These are phyloP conservation scores for Fusarium lateritium DNA, from an alignment of 2,329 filamentous ascomycete genomes.

Conservation along the genomic window DNA sequence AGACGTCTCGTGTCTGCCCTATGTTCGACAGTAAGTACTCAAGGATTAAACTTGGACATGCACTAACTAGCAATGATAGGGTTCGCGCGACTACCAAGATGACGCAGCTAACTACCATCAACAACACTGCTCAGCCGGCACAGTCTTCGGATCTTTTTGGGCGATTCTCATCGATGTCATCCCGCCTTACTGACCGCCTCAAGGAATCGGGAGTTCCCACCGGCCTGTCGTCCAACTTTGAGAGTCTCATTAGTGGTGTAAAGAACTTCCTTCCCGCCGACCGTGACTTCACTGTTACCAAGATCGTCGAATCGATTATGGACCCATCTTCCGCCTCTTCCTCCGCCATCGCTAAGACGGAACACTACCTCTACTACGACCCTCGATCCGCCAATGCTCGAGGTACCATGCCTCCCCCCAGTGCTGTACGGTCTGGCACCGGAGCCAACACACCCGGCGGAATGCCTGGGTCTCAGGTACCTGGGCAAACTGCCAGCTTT, in stretches of 20 bases:
- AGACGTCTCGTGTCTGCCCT: slow-evolving; percentile 83
- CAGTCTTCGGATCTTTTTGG: slow-evolving; percentile 86
- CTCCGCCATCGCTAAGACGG: slow-evolving; percentile 94
- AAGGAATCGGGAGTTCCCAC: slow-evolving; percentile 88
- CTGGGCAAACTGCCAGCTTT: slow-evolving; percentile 85
- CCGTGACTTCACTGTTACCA: slow-evolving; percentile 95
- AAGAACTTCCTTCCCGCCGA: slow-evolving; percentile 99
- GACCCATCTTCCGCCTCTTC: slow-evolving; percentile 91
- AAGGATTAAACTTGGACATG: background rate
- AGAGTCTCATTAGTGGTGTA: slow-evolving; percentile 93
- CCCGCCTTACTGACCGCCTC: slow-evolving; percentile 91
- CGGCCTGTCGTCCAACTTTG: slow-evolving; percentile 82
- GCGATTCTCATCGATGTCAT: slow-evolving; percentile 92
- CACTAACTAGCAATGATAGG: slow-evolving; percentile 59
- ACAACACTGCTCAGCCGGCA: slow-evolving; percentile 75
- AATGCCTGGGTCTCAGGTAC: slow-evolving; percentile 64
- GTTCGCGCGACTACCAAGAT: slow-evolving; percentile 96
- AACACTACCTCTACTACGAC: slow-evolving; percentile 97
- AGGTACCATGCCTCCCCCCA: slow-evolving; percentile 89
- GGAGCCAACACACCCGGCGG: slow-evolving; percentile 62
- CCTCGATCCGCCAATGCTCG: slow-evolving; percentile 93
- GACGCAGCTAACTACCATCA: slow-evolving; percentile 96
- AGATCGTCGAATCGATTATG: slow-evolving; percentile 99
- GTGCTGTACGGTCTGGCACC: slow-evolving; percentile 65
- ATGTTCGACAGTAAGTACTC: slow-evolving; percentile 82